A percentile compares a stretch with the other conserved stretches of the same genome.
phyloP scores from a whole-genome alignment of 2,329 filamentous ascomycete species.

The Chaetomiaceae sp. region DNA sequence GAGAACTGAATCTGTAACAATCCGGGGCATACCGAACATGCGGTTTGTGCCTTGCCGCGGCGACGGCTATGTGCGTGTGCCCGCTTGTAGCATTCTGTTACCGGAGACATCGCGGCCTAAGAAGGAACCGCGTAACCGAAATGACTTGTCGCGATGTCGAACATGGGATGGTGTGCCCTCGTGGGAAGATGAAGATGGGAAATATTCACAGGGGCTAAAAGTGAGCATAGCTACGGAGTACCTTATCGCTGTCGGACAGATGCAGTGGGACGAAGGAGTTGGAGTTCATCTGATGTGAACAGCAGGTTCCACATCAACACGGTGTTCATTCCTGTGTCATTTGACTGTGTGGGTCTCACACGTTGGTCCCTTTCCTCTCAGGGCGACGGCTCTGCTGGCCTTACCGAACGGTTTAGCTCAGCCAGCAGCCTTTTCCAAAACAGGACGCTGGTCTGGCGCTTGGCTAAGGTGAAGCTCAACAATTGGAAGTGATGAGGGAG shows the following conservation, averaged over 20 bases:
- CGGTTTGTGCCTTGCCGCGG: slow-evolving; percentile 8
- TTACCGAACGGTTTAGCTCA: neutral
- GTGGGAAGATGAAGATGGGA: too few species aligned
- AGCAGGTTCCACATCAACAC: neutral
- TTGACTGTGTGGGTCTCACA: slow-evolving; percentile 8
- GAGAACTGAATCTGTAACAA: slow-evolving; percentile 4
- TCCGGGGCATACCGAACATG: slow-evolving; percentile 10
- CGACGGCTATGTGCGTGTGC: slow-evolving; percentile 6
- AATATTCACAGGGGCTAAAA: too few species aligned
- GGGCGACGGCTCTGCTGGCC: neutral
- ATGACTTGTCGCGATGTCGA: neutral
- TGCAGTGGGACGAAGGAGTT: too few species aligned
- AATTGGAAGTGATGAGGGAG: neutral
- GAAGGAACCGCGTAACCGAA: neutral
- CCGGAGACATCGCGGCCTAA: slow-evolving; percentile 1
- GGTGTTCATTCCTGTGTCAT: neutral
- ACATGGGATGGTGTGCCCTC: neutral
- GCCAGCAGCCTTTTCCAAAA: neutral
- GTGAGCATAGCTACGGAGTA: too few species aligned
- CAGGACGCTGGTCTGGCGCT: neutral
- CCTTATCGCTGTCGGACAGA: too few species aligned
- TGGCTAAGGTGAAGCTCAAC: too few species aligned
- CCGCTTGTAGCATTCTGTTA: neutral
- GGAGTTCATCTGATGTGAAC: neutral
- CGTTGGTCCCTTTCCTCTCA: slow-evolving; percentile 4